Base-by-base conservation (phyloP, 345 rosid species). In the Garcia nutans region DNA sequence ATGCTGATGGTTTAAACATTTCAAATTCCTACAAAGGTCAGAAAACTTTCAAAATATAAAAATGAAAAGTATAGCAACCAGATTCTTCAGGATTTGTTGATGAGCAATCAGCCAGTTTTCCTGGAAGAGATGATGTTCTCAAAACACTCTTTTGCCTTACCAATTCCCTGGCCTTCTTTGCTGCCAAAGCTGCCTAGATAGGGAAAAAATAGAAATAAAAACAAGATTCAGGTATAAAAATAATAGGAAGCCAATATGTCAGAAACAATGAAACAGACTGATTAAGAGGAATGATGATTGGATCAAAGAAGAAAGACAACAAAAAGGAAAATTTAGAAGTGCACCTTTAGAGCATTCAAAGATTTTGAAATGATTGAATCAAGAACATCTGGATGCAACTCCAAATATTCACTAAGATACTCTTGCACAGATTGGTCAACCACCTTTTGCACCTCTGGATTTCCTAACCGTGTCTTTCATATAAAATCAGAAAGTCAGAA, bases 381-480 rank as follows among this genome's bases (percentile, higher is more conserved):
- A 83, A 96, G 94, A 60, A 91, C 91, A 83, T 92, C 91, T 28
- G 99, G 99, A 85, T 96, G 98, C 90, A 96, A 79, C 86, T 96
- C 99, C 83, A 96, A 79, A 87, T 78, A 96, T 82, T 93, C 99
- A 0, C 97, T 89, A 74, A 96, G 93, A 82, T 88, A 90, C 88
- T 96, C 99, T 76, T 93, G 99, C 71, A 96, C 88, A 79, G 97
- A 91, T 79, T 92, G 98, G 77, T 96, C 99, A 55, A 96, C 98
- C 79, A 90, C 87, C 76, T 86, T 92, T 69, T 98, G 92, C 76
- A 96, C 98, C 84, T 96, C 99, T 41, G 99, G 98, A 88, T 96
- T 96, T 73, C 99, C 99, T 86, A 96, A 85, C 84, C 99, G 92
- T 81, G 99, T 96, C 99, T 96, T 77, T 76, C 78, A 78, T 59